Evolutionary conservation across 2,329 filamentous ascomycete species (phyloP).

Genomic region (Pseudopithomyces chartarum): DNA sequence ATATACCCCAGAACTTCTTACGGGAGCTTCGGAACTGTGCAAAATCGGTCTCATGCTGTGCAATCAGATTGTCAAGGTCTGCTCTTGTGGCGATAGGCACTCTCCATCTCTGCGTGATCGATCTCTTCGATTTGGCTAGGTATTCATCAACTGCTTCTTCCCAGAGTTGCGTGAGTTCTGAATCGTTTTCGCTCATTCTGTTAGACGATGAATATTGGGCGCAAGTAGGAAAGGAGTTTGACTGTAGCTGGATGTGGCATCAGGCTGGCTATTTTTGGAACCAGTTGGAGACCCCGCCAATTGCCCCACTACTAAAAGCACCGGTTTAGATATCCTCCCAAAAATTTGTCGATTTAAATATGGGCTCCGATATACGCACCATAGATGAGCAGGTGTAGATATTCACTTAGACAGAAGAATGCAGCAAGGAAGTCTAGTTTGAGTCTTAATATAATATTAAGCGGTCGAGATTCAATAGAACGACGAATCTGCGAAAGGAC

Average conservation of each 20-base stretch:
- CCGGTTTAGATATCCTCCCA: too few species aligned
- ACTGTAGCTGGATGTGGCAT: neutral
- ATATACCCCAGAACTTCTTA: neutral
- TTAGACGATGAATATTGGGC: neutral
- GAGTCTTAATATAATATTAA: too few species aligned
- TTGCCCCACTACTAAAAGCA: too few species aligned
- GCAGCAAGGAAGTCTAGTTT: too few species aligned
- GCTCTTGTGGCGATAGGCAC: neutral
- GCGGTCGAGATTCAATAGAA: too few species aligned
- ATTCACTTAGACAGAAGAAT: too few species aligned
- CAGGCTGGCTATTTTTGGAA: neutral
- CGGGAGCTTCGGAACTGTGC: neutral
- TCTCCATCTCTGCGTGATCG: neutral
- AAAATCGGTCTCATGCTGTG: conserved; percentile 3
- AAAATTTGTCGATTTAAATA: too few species aligned
- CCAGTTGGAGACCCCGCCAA: too few species aligned
- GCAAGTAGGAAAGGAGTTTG: neutral
- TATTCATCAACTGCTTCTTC: conserved; percentile 2
- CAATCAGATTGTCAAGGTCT: conserved; percentile 1
- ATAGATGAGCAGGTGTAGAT: too few species aligned
- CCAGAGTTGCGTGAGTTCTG: conserved; percentile 6
- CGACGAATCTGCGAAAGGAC: too few species aligned
- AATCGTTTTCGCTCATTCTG: neutral
- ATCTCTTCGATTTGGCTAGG: conserved; percentile 2
- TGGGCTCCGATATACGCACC: too few species aligned